Conservation (phyloP, 1,284 basidiomycete species). For the Rugosomyces carneus region DNA sequence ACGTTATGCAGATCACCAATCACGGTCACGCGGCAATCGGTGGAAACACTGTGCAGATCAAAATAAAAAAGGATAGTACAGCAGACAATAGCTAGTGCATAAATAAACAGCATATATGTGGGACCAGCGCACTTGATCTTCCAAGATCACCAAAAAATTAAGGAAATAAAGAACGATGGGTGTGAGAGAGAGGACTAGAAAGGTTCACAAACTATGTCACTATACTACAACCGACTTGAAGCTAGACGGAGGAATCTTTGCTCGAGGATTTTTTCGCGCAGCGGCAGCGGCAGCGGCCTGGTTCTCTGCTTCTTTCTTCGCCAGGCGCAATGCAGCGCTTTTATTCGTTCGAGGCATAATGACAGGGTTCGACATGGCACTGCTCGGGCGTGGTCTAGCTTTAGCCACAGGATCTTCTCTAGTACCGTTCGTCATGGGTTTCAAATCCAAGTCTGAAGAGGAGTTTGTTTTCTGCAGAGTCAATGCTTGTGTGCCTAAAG, state of each 20-base stretch:
- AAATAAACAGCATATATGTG: constrained; percentile 5
- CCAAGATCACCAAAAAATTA: background rate
- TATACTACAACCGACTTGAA: constrained; percentile 28
- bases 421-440: constrained; percentile 6
- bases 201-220: constrained; percentile 4
- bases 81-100: constrained; percentile 1
- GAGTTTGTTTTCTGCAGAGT: constrained; percentile 2
- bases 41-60: background rate
- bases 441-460: constrained; percentile 5
- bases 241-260: constrained; percentile 31
- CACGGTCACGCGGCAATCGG: background rate
- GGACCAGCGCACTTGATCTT: constrained; percentile 6
- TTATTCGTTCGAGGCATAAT: constrained; percentile 67
- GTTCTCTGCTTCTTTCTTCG: constrained; percentile 52
- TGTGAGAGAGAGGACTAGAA: too few relatives aligned
- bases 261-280: constrained; percentile 27
- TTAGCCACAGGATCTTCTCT: constrained; percentile 8
- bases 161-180: background rate
- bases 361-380: constrained; percentile 39
- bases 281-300: constrained; percentile 32
- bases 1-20: background rate
- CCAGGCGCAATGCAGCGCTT: constrained; percentile 65
- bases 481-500: constrained; percentile 1
- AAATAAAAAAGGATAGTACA: background rate
- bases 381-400: constrained; percentile 42